These are phyloP conservation scores for Mariannaea sp. DNA, from an alignment of 2,329 filamentous ascomycete species.

Conservation along the genomic window DNA sequence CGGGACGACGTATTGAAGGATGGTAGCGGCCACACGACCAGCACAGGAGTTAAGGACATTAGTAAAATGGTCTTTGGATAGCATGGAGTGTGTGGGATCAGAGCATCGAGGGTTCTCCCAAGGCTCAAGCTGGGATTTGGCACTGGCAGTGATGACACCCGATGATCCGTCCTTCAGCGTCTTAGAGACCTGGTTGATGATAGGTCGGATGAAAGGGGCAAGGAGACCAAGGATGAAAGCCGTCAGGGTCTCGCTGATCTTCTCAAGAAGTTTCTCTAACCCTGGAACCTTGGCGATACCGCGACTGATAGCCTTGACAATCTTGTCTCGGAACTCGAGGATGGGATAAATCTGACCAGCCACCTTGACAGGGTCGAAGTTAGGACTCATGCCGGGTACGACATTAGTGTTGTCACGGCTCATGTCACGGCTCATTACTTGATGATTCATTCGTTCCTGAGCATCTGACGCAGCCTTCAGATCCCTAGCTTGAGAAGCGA, in stretches of 20 bases:
- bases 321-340: slow-evolving; percentile 88
- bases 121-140: slow-evolving; percentile 76
- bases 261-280: slow-evolving; percentile 86
- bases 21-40: slow-evolving; percentile 72
- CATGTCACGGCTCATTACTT: slow-evolving; percentile 42
- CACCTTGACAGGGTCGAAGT: slow-evolving; percentile 79
- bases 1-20: slow-evolving; percentile 87
- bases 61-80: slow-evolving; percentile 84
- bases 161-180: slow-evolving; percentile 85
- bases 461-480: slow-evolving; percentile 65
- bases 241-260: slow-evolving; percentile 90
- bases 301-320: slow-evolving; percentile 83
- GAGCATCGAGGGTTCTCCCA: slow-evolving; percentile 78
- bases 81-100: slow-evolving; percentile 80
- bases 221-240: slow-evolving; percentile 90
- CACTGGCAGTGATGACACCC: slow-evolving; percentile 68
- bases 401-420: slow-evolving; percentile 56
- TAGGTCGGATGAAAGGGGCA: slow-evolving; percentile 87
- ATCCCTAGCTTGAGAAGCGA: slow-evolving; percentile 68
- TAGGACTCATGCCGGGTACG: slow-evolving; percentile 74
- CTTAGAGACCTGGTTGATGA: slow-evolving; percentile 86
- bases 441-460: slow-evolving; percentile 64
- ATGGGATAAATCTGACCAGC: slow-evolving; percentile 91
- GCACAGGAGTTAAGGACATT: slow-evolving; percentile 78
- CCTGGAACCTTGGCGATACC: slow-evolving; percentile 92